These are phyloP conservation scores for Paramecium caudatum DNA, from an alignment of 73 alveolate genomes.

Conservation along the genomic window DNA sequence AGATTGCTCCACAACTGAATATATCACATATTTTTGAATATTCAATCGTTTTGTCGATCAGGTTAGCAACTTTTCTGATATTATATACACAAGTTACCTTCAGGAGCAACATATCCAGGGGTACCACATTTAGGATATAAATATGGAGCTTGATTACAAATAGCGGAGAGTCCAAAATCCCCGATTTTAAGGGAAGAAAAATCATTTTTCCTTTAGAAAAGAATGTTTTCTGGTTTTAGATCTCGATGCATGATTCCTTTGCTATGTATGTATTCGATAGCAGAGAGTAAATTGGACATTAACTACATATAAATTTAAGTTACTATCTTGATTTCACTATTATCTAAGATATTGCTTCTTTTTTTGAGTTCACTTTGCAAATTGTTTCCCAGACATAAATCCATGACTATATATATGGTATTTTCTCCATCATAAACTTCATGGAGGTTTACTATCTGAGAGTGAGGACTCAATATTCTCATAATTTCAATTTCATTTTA, in stretches of 20 bases:
- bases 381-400: background rate
- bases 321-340: slow-evolving; percentile 4
- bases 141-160: background rate
- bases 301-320: background rate
- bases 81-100: background rate
- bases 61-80: slow-evolving; percentile 45
- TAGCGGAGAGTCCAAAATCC: slow-evolving; percentile 72
- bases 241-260: slow-evolving; percentile 81
- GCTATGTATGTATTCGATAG: slow-evolving; percentile 64
- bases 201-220: slow-evolving; percentile 36
- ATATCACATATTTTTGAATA: slow-evolving; percentile 49
- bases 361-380: background rate
- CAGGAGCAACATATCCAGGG: slow-evolving; percentile 84
- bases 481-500: slow-evolving; percentile 44
- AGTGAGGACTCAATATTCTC: slow-evolving; percentile 39
- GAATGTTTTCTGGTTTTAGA: slow-evolving; percentile 80
- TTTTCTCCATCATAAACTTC: slow-evolving; percentile 52
- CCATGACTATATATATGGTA: slow-evolving; percentile 33
- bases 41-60: slow-evolving; percentile 15
- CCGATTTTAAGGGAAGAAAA: slow-evolving; percentile 61
- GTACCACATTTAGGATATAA: slow-evolving; percentile 77
- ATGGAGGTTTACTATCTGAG: slow-evolving; percentile 24
- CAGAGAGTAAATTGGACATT: slow-evolving; percentile 13
- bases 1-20: slow-evolving; percentile 65
- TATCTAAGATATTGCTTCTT: background rate